Percentiles rank a stretch among this genome's conserved stretches.
phyloP scores from a whole-genome alignment of 805 yeast genomes.

The Henningerozyma blattae region DNA sequence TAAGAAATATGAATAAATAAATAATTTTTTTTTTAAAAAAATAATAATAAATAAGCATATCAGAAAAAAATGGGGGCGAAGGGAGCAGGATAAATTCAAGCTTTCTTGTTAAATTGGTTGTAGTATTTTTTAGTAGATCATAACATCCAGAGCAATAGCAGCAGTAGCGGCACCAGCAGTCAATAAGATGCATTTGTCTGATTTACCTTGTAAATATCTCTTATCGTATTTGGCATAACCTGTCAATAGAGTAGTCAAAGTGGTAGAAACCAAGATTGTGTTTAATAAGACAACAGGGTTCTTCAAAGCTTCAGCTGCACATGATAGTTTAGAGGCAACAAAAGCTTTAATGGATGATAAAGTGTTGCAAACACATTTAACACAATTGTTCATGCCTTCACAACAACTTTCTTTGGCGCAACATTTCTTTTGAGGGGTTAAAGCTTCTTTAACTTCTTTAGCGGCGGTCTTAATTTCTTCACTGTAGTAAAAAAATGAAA shows the following conservation, averaged over 20 bases:
- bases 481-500: no score
- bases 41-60: background rate
- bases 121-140: conserved; percentile 40
- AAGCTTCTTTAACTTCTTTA: no score
- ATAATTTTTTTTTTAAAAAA: background rate
- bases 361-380: no score
- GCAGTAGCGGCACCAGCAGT: conserved; percentile 44
- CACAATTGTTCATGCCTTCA: no score
- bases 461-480: no score
- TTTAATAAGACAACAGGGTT: background rate
- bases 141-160: conserved; percentile 41
- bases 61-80: background rate
- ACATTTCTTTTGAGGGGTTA: no score
- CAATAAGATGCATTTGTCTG: conserved; percentile 35
- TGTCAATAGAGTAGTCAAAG: background rate
- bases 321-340: background rate
- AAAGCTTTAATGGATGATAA: no score
- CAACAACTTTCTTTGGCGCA: no score
- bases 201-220: conserved; percentile 31
- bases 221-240: conserved; percentile 4
- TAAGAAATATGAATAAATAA: background rate
- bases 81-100: background rate
- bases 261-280: background rate
- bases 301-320: background rate
- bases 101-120: conserved; percentile 38